Percentiles rank a stretch among this genome's conserved stretches.
These are phyloP conservation scores for Monosporozyma aerobia DNA, from an alignment of 805 yeast genomes.

Conservation along the genomic window DNA sequence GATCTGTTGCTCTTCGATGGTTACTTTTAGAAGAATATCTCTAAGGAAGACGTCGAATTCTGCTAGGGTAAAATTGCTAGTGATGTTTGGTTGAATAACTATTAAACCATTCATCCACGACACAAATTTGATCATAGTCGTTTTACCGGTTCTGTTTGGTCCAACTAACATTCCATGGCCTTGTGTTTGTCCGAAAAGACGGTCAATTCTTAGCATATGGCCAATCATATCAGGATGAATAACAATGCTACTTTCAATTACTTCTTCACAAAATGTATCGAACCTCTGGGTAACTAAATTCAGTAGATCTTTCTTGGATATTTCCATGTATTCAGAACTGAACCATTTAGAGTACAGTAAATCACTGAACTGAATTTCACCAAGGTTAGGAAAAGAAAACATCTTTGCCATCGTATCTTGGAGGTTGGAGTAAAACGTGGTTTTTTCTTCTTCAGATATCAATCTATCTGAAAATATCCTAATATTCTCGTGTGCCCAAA, in stretches of 20 bases:
- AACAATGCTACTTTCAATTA: conserved; percentile 48
- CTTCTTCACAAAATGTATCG: conserved; percentile 70
- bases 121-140: conserved; percentile 68
- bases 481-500: conserved; percentile 77
- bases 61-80: conserved; percentile 40
- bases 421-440: conserved; percentile 39
- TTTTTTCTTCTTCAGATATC: conserved; percentile 36
- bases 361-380: conserved; percentile 36
- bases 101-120: conserved; percentile 83
- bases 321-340: conserved; percentile 51
- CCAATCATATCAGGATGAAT: conserved; percentile 64
- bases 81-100: conserved; percentile 49
- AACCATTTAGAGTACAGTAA: conserved; percentile 71
- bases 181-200: conserved; percentile 75
- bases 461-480: conserved; percentile 72
- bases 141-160: conserved; percentile 71
- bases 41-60: conserved; percentile 66
- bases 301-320: conserved; percentile 37
- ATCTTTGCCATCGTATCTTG: conserved; percentile 24
- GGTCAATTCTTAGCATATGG: conserved; percentile 67
- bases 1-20: conserved; percentile 47
- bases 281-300: conserved; percentile 56
- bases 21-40: conserved; percentile 40
- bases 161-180: conserved; percentile 88
- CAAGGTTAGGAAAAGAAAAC: conserved; percentile 42